Conservation (phyloP, 768 basidiomycete genomes). For the Xanthoconium stramineum region DNA sequence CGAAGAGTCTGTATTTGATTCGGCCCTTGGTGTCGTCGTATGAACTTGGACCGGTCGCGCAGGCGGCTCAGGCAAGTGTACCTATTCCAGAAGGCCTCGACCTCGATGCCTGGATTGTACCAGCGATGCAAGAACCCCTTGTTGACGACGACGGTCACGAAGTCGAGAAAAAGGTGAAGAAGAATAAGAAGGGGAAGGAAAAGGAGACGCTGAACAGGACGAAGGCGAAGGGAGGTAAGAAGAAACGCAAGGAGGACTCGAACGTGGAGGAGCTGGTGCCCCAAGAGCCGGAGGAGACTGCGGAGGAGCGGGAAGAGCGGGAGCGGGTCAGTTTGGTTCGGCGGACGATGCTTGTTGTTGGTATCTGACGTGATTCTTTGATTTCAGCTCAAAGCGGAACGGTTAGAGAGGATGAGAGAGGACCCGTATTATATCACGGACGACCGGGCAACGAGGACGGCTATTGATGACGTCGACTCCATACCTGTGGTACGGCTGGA, state of each 20-base stretch:
- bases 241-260: conserved; percentile 38
- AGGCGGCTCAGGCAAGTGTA: conserved; percentile 76
- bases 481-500: conserved; percentile 90
- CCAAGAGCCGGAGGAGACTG: conserved; percentile 47
- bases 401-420: conserved; percentile 70
- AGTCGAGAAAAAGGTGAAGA: conserved; percentile 39
- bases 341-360: background rate
- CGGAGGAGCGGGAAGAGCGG: conserved; percentile 56
- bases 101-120: conserved; percentile 82
- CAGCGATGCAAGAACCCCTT: conserved; percentile 42
- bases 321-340: conserved; percentile 53
- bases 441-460: conserved; percentile 40
- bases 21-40: conserved; percentile 72
- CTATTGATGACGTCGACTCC: conserved; percentile 70
- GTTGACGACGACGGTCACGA: conserved; percentile 36
- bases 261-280: conserved; percentile 32
- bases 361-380: conserved; percentile 5
- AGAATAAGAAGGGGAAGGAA: conserved; percentile 43
- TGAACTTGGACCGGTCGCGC: conserved; percentile 83
- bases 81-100: conserved; percentile 81
- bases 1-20: conserved; percentile 87
- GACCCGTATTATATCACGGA: conserved; percentile 92
- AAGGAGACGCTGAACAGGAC: conserved; percentile 35
- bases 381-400: conserved; percentile 67
- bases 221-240: conserved; percentile 39